A percentile compares a stretch with the other conserved stretches of the same genome.
These are phyloP conservation scores for Saitoella complicata DNA, from an alignment of 805 yeast genomes.

Conservation along the genomic window DNA sequence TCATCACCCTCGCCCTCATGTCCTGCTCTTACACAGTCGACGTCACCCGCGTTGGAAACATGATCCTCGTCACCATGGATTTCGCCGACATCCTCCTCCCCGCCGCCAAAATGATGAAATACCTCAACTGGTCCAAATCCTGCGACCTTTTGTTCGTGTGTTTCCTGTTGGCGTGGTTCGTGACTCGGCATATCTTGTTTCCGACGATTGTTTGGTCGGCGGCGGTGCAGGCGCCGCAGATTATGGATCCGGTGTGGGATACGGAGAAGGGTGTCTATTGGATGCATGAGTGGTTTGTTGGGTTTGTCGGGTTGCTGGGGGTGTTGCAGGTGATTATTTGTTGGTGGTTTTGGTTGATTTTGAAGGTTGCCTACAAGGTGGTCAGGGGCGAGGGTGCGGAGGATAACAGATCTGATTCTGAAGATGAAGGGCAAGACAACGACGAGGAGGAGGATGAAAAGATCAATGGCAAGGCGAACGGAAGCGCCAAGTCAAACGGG, in stretches of 20 bases:
- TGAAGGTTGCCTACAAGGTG: slow-evolving; percentile 54
- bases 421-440: slow-evolving; percentile 28
- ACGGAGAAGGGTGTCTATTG: slow-evolving; percentile 10
- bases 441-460: slow-evolving; percentile 3
- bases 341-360: slow-evolving; percentile 62
- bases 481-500: too few relatives aligned
- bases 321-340: slow-evolving; percentile 50
- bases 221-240: slow-evolving; percentile 27
- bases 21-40: slow-evolving; percentile 58
- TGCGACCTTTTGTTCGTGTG: slow-evolving; percentile 58
- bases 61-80: slow-evolving; percentile 68
- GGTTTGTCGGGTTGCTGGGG: slow-evolving; percentile 39
- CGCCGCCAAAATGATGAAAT: slow-evolving; percentile 60
- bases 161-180: slow-evolving; percentile 55
- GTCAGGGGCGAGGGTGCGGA: slow-evolving; percentile 63
- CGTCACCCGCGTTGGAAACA: slow-evolving; percentile 63
- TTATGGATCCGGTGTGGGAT: slow-evolving; percentile 20
- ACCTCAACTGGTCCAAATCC: slow-evolving; percentile 39
- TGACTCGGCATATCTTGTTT: slow-evolving; percentile 57
- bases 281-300: slow-evolving; percentile 4
- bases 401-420: slow-evolving; percentile 73
- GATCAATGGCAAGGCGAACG: not conserved
- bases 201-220: slow-evolving; percentile 50
- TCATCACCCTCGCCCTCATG: slow-evolving; percentile 54
- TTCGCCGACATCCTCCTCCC: slow-evolving; percentile 58